Evolutionary conservation across 2,329 filamentous ascomycete genomes (phyloP), one percentile per base, ranked within the genome.

Genomic region (Pyrenophora teres): DNA sequence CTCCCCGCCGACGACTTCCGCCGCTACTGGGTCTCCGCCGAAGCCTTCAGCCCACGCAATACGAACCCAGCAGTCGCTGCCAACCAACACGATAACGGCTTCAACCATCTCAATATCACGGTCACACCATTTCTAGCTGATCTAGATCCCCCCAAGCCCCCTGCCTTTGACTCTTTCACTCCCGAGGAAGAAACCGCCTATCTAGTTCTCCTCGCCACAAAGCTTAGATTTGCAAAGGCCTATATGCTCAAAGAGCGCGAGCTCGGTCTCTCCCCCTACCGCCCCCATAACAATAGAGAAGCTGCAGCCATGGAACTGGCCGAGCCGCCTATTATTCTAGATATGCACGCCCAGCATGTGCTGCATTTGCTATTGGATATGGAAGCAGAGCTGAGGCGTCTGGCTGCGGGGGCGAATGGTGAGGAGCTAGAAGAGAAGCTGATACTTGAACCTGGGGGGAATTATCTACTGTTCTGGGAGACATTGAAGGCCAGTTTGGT

Each of bases 61-160:
- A n/a, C 37, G 16, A 8, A 47, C 19, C 27, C 37, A n/a, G 23
- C n/a, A 32, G 36, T 47, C 19, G n/a, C 16, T 13, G 21, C 21
- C 45, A 47, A 47, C n/a, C 36, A 19, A 19, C n/a, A 23, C n/a
- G n/a, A 47, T n/a, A 33, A 40, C 37, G 37, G 45, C 15, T 47
- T 47, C 27, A 19, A 40, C 6, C 45, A 47, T 0, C 30, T 36
- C 12, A 40, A 32, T 5, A 18, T 40, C 3, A 8, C 45, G 5
- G 19, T 21, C 19, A 21, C 19, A 21, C 19, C 19, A 21, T 3
- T 21, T 3, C 19, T 5, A 21, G 19, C 19, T 21, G 19, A 21
- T 5, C 19, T 21, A 3, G 19, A 21, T 3, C 19, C 19, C 3
- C 19, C 5, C 19, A 21, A 21, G 19, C 19, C 19, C 19, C 19